phyloP scores from a whole-genome alignment of 2,329 filamentous ascomycete species.

The Ophiostoma ulmi region DNA sequence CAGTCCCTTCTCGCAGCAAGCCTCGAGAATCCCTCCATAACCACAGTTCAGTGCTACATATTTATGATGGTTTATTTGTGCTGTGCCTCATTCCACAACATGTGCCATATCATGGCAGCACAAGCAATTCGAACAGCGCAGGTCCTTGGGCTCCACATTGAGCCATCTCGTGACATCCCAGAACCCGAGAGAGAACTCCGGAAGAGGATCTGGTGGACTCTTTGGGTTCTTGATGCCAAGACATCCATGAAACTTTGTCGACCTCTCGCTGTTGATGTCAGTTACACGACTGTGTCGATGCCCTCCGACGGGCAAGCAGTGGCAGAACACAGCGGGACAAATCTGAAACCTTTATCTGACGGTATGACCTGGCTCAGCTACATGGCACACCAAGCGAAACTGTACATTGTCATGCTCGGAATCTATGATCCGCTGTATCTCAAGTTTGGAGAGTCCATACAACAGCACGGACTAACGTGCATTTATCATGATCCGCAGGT shows the following conservation, averaged over 20 bases:
- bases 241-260: background rate
- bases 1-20: background rate
- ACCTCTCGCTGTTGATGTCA: background rate
- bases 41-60: background rate
- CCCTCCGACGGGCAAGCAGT: background rate
- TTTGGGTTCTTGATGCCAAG: background rate
- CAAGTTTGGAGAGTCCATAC: background rate
- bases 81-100: slow-evolving; percentile 46
- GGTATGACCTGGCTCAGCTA: background rate
- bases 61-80: slow-evolving; percentile 40
- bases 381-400: background rate
- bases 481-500: background rate
- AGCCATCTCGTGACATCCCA: background rate
- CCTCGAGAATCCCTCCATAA: background rate
- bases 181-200: background rate
- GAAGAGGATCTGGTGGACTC: background rate
- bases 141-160: slow-evolving; percentile 40
- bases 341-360: background rate
- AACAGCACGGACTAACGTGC: background rate
- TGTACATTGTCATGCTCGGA: background rate
- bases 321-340: background rate
- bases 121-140: slow-evolving; percentile 43
- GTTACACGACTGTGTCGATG: background rate
- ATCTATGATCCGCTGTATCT: background rate
- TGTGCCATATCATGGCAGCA: slow-evolving; percentile 39